Conservation (phyloP, 306 rosid genomes). For the Trichosanthes cucumerina region DNA sequence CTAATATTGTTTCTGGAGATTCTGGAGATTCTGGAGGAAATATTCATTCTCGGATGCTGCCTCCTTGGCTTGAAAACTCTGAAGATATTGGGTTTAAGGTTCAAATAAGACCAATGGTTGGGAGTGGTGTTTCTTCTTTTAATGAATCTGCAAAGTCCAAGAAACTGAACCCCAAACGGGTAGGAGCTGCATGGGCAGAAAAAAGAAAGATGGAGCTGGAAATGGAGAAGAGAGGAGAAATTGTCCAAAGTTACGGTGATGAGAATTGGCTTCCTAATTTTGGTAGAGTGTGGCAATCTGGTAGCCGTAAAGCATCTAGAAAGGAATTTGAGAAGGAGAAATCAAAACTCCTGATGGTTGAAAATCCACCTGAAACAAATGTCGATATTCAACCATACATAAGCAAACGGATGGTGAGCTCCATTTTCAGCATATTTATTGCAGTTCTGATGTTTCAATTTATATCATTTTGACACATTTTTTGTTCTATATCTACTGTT, state of each 20-base stretch:
- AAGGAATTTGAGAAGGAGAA: constrained; percentile 81
- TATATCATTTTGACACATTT: not conserved
- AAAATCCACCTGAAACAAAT: constrained; percentile 38
- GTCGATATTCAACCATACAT: constrained; percentile 63
- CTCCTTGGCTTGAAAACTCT: constrained; percentile 69
- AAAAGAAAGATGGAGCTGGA: constrained; percentile 78
- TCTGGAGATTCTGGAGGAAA: constrained; percentile 38
- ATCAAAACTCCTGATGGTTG: constrained; percentile 36
- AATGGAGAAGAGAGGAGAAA: constrained; percentile 86
- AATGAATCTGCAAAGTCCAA: constrained; percentile 47
- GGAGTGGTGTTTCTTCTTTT: constrained; percentile 21
- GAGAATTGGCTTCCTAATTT: constrained; percentile 90
- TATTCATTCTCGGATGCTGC: constrained; percentile 66
- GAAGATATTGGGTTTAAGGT: constrained; percentile 36
- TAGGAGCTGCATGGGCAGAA: constrained; percentile 98
- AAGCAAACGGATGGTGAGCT: constrained; percentile 84
- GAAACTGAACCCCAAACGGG: constrained; percentile 66
- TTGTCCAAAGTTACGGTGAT: constrained; percentile 36
- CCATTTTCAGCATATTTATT: constrained; percentile 7
- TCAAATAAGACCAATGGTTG: constrained; percentile 21
- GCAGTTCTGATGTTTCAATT: not conserved
- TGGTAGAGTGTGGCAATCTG: constrained; percentile 98
- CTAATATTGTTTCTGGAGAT: constrained; percentile 23
- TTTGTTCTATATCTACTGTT: not conserved
- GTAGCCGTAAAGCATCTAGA: constrained; percentile 80